A percentile compares a stretch with the other conserved stretches of the same genome.
Evolutionary conservation across 306 rosid genomes (phyloP).

Genomic region (Citrullus amarus): DNA sequence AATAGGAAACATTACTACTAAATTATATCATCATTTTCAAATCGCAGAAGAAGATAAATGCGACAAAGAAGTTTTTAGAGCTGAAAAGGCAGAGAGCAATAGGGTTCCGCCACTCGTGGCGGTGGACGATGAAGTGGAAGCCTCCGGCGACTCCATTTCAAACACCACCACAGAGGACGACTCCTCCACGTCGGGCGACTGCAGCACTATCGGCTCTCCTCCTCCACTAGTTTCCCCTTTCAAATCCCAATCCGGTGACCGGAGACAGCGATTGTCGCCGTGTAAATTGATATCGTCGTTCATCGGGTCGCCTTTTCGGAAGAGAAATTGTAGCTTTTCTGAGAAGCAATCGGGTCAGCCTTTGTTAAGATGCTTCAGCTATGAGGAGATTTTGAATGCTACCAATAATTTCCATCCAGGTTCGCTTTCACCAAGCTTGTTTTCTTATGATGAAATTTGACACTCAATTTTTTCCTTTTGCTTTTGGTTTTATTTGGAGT

Average conservation of each 20-base stretch:
- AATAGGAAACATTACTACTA: too few relatives aligned
- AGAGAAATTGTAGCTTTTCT: slow-evolving; percentile 20
- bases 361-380: slow-evolving; percentile 65
- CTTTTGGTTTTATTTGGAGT: neutral
- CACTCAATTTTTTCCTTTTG: too few relatives aligned
- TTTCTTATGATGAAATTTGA: neutral
- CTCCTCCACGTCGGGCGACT: slow-evolving; percentile 44
- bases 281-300: slow-evolving; percentile 43
- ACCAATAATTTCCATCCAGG: slow-evolving; percentile 72
- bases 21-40: neutral
- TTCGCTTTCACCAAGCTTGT: neutral
- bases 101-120: slow-evolving; percentile 46
- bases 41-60: neutral
- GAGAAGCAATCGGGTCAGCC: slow-evolving; percentile 36
- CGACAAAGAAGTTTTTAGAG: neutral
- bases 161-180: slow-evolving; percentile 64
- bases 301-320: slow-evolving; percentile 63
- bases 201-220: slow-evolving; percentile 35
- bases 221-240: slow-evolving; percentile 16
- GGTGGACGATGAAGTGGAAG: slow-evolving; percentile 31
- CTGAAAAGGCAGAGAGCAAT: slow-evolving; percentile 15
- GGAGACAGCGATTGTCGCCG: slow-evolving; percentile 36
- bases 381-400: slow-evolving; percentile 49
- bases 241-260: slow-evolving; percentile 19
- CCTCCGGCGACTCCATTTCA: slow-evolving; percentile 27